Percentiles rank a stretch among this genome's conserved stretches.
phyloP scores from a whole-genome alignment of 768 basidiomycete genomes.

The Suillus bovinus region DNA sequence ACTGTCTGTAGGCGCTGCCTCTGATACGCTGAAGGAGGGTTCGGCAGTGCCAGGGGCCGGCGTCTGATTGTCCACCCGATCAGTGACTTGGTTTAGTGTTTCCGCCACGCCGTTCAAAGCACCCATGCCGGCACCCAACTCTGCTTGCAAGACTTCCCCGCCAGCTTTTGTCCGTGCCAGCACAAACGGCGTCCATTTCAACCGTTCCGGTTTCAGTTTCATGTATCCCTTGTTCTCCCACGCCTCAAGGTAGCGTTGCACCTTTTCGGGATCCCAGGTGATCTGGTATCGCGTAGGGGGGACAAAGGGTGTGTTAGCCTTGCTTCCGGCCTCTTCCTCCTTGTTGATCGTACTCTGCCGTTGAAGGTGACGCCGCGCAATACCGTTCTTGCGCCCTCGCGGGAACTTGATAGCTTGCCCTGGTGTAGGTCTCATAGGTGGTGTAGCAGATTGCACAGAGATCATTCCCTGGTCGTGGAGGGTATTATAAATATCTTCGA shows the following conservation, averaged over 20 bases:
- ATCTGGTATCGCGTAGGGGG: constrained; percentile 75
- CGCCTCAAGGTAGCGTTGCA: constrained; percentile 61
- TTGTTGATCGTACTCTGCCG: constrained; percentile 50
- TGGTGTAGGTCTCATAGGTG: constrained; percentile 62
- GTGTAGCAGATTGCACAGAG: constrained; percentile 44
- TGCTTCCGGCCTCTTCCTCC: constrained; percentile 33
- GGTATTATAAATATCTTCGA: constrained; percentile 81
- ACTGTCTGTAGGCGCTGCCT: constrained; percentile 10
- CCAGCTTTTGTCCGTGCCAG: constrained; percentile 46
- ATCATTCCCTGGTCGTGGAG: constrained; percentile 80
- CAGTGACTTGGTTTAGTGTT: constrained; percentile 17
- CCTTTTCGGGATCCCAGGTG: constrained; percentile 65
- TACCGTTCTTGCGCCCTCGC: constrained; percentile 65
- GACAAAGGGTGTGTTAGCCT: constrained; percentile 53
- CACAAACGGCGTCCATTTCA: constrained; percentile 96
- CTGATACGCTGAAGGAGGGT: constrained; percentile 17
- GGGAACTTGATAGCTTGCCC: constrained; percentile 78
- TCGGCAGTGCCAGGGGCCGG: constrained; percentile 20
- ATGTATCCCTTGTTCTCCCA: constrained; percentile 83
- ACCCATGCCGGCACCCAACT: constrained; percentile 17
- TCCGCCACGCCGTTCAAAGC: constrained; percentile 8
- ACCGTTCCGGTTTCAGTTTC: constrained; percentile 72
- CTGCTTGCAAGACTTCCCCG: constrained; percentile 28
- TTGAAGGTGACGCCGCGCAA: constrained; percentile 64
- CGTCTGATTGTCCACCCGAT: constrained; percentile 23